phyloP scores from a whole-genome alignment of 2,329 filamentous ascomycete species.

The Aspergillus pseudoglaucus region DNA sequence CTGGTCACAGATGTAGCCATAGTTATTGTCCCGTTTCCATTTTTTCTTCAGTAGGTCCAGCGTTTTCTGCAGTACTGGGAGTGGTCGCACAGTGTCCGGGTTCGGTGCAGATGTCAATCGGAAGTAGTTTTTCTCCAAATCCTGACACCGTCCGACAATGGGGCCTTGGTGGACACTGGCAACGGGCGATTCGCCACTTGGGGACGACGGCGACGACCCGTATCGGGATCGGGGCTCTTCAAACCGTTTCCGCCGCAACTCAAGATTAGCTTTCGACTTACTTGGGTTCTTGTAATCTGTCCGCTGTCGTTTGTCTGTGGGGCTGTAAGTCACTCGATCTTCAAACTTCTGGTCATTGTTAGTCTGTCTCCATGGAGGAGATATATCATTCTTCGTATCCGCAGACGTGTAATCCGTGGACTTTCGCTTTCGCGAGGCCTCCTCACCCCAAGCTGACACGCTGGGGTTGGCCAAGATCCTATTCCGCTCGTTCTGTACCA shows the following conservation, averaged over 20 bases:
- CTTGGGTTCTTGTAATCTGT: conserved; percentile 55
- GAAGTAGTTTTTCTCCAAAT: conserved; percentile 88
- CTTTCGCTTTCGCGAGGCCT: conserved; percentile 69
- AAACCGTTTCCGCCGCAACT: conserved; percentile 85
- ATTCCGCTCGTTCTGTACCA: conserved; percentile 66
- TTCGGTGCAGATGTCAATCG: conserved; percentile 87
- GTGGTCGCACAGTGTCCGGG: conserved; percentile 78
- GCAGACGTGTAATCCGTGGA: conserved; percentile 57
- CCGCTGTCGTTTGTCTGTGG: conserved; percentile 46
- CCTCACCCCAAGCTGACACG: conserved; percentile 34
- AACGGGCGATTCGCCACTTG: conserved; percentile 43
- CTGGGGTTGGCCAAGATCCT: conserved; percentile 40
- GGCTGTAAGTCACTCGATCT: conserved; percentile 65
- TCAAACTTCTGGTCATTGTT: conserved; percentile 58
- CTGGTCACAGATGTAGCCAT: conserved; percentile 96
- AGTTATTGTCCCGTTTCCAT: conserved; percentile 90
- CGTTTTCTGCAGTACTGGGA: conserved; percentile 72
- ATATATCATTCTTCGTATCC: conserved; percentile 39
- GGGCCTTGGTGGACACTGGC: conserved; percentile 52
- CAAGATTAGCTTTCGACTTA: conserved; percentile 84
- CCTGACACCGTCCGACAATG: conserved; percentile 76
- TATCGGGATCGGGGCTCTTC: conserved; percentile 48
- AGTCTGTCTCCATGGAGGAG: conserved; percentile 70
- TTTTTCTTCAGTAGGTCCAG: conserved; percentile 86
- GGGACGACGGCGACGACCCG: conserved; percentile 33